These are phyloP conservation scores for Paecilomyces fulvus DNA, from an alignment of 2,329 filamentous ascomycete genomes.

Conservation along the genomic window DNA sequence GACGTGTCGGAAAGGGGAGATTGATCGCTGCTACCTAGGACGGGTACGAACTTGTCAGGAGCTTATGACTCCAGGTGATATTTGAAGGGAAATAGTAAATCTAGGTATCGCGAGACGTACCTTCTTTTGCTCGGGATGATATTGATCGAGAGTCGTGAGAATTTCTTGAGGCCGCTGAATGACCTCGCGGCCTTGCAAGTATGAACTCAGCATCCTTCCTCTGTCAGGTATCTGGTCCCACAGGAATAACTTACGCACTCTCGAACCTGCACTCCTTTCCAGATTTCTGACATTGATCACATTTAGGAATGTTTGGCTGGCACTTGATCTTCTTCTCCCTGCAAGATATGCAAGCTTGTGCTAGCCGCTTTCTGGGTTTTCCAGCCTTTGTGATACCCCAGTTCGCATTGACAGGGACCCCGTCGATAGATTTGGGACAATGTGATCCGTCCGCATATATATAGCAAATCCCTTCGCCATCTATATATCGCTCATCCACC, in stretches of 20 bases:
- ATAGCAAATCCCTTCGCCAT: constrained; percentile 73
- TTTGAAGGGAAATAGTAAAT: constrained; percentile 1
- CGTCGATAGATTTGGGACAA: constrained; percentile 76
- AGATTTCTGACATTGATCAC: constrained; percentile 87
- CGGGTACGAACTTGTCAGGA: constrained; percentile 11
- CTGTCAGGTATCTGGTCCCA: constrained; percentile 1
- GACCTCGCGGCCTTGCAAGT: constrained; percentile 23
- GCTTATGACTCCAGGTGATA: constrained; percentile 3
- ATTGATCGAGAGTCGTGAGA: constrained; percentile 11
- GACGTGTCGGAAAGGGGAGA: not conserved
- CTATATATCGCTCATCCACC: constrained; percentile 42
- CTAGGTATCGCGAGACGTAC: constrained; percentile 6
- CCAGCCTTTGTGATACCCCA: constrained; percentile 94
- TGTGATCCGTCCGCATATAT: constrained; percentile 79
- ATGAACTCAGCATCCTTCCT: constrained; percentile 5
- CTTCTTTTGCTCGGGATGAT: constrained; percentile 16
- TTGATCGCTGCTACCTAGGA: not conserved
- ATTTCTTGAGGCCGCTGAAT: constrained; percentile 18
- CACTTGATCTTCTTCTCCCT: constrained; percentile 98
- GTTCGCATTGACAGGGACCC: constrained; percentile 77
- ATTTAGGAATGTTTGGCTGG: constrained; percentile 78
- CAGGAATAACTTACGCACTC: constrained; percentile 59
- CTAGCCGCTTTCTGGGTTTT: constrained; percentile 81
- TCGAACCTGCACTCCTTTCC: constrained; percentile 77
- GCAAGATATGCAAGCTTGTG: constrained; percentile 87